Conservation (phyloP, 495 filamentous ascomycete genomes). For the Poronia punctata region DNA sequence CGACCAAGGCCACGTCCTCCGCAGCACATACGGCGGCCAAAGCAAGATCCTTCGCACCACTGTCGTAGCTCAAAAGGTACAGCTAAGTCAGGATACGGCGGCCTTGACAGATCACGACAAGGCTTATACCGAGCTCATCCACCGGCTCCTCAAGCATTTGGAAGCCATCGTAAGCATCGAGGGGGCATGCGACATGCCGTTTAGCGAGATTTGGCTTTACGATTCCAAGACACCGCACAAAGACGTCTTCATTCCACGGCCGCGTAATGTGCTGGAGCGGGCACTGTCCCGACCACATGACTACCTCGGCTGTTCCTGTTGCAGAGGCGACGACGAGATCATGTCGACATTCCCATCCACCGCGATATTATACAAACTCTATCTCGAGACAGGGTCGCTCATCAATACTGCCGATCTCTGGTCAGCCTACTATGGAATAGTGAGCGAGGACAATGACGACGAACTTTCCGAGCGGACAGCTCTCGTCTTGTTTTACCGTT, state of each 20-base stretch:
- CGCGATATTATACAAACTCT: conserved; percentile 82
- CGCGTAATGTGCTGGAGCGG: conserved; percentile 71
- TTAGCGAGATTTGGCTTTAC: conserved; percentile 79
- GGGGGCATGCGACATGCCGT: conserved; percentile 55
- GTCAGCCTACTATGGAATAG: conserved; percentile 74
- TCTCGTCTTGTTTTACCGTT: conserved; percentile 73
- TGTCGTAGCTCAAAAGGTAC: conserved; percentile 79
- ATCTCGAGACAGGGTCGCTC: conserved; percentile 78
- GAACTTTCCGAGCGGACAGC: conserved; percentile 42
- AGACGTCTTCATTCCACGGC: conserved; percentile 74
- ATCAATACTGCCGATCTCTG: conserved; percentile 88
- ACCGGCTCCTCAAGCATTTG: conserved; percentile 52
- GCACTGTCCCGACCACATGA: conserved; percentile 76
- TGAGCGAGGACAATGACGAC: conserved; percentile 53
- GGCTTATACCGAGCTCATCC: conserved; percentile 67
- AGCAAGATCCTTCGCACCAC: conserved; percentile 72
- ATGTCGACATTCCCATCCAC: conserved; percentile 66
- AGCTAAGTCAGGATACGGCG: conserved; percentile 73
- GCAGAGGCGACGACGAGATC: conserved; percentile 41
- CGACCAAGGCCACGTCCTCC: conserved; percentile 44
- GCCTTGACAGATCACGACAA: conserved; percentile 66
- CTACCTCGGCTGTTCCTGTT: conserved; percentile 74
- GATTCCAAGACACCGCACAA: conserved; percentile 72
- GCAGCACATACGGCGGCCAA: conserved; percentile 67
- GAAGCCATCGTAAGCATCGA: conserved; percentile 49